Conservation (phyloP, 768 basidiomycete genomes). For the Calvatia gigantea region DNA sequence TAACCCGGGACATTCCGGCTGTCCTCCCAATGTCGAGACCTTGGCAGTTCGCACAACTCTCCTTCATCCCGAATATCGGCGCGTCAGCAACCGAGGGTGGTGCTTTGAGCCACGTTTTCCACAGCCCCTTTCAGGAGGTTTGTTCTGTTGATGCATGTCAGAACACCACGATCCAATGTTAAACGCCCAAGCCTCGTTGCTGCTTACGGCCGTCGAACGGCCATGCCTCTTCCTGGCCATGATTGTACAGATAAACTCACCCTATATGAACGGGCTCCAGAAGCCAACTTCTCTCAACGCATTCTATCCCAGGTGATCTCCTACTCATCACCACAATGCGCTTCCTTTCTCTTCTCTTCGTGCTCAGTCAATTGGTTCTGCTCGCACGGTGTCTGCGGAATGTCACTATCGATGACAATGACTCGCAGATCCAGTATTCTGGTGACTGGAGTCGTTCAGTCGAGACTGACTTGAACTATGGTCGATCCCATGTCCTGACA, state of each 20-base stretch:
- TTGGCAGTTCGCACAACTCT: no score
- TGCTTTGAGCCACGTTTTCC: background rate
- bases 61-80: no score
- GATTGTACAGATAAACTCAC: background rate
- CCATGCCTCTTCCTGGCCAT: background rate
- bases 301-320: background rate
- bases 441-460: slow-evolving; percentile 7
- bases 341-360: background rate
- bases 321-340: background rate
- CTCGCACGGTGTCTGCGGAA: slow-evolving; percentile 1
- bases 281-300: background rate
- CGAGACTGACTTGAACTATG: background rate
- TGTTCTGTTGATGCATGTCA: slow-evolving; percentile 8
- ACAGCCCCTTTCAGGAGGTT: background rate
- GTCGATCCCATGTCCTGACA: slow-evolving; percentile 5
- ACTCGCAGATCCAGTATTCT: slow-evolving; percentile 7
- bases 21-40: no score
- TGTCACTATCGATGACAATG: slow-evolving; percentile 11
- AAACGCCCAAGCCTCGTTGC: slow-evolving; percentile 4
- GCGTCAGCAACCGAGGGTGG: no score
- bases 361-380: background rate
- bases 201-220: background rate
- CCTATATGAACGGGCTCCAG: slow-evolving; percentile 2
- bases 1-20: no score
- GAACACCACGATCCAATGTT: slow-evolving; percentile 4